A percentile compares a stretch with the other conserved stretches of the same genome.
Evolutionary conservation across 148 eudicot genomes (phyloP).

Genomic region (Pharnaceum exiguum): DNA sequence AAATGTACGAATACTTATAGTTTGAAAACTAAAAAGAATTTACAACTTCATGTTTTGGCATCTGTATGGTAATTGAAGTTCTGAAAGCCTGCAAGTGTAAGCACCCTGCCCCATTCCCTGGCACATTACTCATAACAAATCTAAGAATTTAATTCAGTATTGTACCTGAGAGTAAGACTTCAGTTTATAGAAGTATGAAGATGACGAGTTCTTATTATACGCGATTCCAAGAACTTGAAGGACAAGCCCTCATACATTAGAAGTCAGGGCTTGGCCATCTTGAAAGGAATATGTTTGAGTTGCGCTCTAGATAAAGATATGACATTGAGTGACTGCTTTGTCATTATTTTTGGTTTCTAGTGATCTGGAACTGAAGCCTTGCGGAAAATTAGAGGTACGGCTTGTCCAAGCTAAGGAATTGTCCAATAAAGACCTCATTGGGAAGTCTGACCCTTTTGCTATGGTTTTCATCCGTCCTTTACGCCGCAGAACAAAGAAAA

Average conservation of each 20-base stretch:
- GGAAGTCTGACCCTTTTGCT: conserved; percentile 91
- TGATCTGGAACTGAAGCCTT: conserved; percentile 69
- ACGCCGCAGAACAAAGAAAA: conserved; percentile 51
- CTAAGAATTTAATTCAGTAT: too few relatives aligned
- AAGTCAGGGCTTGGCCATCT: background rate
- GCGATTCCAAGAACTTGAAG: background rate
- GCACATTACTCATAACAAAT: too few relatives aligned
- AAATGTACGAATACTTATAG: too few relatives aligned
- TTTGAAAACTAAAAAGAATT: too few relatives aligned
- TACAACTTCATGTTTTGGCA: too few relatives aligned
- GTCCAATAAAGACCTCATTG: conserved; percentile 70
- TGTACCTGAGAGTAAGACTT: too few relatives aligned
- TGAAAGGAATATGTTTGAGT: background rate
- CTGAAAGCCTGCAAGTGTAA: too few relatives aligned
- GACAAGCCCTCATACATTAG: too few relatives aligned
- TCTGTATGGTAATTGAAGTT: too few relatives aligned
- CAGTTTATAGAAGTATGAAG: too few relatives aligned
- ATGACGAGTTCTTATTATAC: background rate
- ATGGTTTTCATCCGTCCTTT: conserved; percentile 70
- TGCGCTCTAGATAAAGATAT: background rate
- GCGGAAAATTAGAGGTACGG: conserved; percentile 71
- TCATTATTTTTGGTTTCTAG: conserved; percentile 27
- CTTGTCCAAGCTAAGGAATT: conserved; percentile 81
- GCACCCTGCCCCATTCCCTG: too few relatives aligned
- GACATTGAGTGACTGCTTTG: background rate